Evolutionary conservation across 768 basidiomycete genomes (phyloP).

Genomic region (Trametes villosa): DNA sequence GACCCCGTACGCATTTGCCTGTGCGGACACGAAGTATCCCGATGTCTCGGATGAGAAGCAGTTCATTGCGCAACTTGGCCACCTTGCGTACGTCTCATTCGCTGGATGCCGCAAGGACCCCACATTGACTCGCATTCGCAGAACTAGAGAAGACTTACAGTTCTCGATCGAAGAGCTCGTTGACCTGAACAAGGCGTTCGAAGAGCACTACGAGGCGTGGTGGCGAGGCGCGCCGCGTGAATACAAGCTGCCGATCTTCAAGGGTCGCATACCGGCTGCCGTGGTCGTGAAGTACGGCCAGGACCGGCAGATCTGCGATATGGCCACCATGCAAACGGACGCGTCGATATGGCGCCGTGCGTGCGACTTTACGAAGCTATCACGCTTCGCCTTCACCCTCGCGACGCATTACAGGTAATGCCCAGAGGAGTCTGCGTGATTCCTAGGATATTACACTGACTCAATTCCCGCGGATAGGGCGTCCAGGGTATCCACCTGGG

Average conservation of each 20-base stretch:
- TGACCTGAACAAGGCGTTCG: neutral
- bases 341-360: neutral
- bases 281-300: neutral
- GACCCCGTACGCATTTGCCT: neutral
- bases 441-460: too few relatives aligned
- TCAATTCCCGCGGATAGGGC: too few relatives aligned
- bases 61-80: neutral
- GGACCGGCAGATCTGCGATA: neutral
- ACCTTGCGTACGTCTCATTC: neutral
- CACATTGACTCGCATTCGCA: neutral
- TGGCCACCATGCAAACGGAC: neutral
- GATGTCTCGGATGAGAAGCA: neutral
- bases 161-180: neutral
- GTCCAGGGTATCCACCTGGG: too few relatives aligned
- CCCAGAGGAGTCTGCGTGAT: neutral
- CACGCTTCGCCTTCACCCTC: neutral
- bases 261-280: neutral
- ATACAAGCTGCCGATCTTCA: neutral
- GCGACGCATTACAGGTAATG: slow-evolving; percentile 1
- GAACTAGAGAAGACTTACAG: neutral
- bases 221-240: neutral
- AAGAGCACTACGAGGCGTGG: neutral
- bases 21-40: neutral
- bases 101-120: neutral
- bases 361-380: neutral